These are phyloP conservation scores for Neopestalotiopsis sp. DNA, from an alignment of 2,329 filamentous ascomycete genomes.

Conservation along the genomic window DNA sequence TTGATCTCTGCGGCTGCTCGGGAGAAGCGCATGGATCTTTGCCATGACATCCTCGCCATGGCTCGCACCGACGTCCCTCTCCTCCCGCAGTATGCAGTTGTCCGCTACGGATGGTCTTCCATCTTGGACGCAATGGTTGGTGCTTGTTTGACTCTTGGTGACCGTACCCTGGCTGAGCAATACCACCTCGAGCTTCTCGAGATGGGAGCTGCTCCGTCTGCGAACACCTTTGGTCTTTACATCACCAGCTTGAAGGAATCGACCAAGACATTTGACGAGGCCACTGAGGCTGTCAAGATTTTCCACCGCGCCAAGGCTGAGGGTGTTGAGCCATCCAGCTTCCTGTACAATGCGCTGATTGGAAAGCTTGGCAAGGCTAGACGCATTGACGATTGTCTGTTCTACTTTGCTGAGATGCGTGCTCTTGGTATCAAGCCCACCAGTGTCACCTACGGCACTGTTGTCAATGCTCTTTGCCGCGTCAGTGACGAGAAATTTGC, in stretches of 20 bases:
- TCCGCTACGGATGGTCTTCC: slow-evolving; percentile 94
- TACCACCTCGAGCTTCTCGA: slow-evolving; percentile 91
- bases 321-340: slow-evolving; percentile 93
- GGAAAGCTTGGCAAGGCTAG: slow-evolving; percentile 98
- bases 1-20: slow-evolving; percentile 89
- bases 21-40: slow-evolving; percentile 79
- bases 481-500: slow-evolving; percentile 98
- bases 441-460: slow-evolving; percentile 96
- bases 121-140: slow-evolving; percentile 97
- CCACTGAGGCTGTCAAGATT: slow-evolving; percentile 94
- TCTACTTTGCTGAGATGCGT: slow-evolving; percentile 98
- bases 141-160: slow-evolving; percentile 82
- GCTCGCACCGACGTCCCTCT: slow-evolving; percentile 88
- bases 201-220: slow-evolving; percentile 89
- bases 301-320: slow-evolving; percentile 93
- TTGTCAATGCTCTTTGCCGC: slow-evolving; percentile 96
- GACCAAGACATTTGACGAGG: slow-evolving; percentile 96
- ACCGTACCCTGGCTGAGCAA: slow-evolving; percentile 79
- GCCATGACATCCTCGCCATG: slow-evolving; percentile 86
- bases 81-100: slow-evolving; percentile 80
- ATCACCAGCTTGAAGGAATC: slow-evolving; percentile 99
- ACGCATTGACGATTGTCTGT: slow-evolving; percentile 96
- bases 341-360: slow-evolving; percentile 97
- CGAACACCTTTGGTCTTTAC: slow-evolving; percentile 97
- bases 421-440: slow-evolving; percentile 90